Conservation (phyloP, 176 grass and related monocot species). For the Areca catechu region DNA sequence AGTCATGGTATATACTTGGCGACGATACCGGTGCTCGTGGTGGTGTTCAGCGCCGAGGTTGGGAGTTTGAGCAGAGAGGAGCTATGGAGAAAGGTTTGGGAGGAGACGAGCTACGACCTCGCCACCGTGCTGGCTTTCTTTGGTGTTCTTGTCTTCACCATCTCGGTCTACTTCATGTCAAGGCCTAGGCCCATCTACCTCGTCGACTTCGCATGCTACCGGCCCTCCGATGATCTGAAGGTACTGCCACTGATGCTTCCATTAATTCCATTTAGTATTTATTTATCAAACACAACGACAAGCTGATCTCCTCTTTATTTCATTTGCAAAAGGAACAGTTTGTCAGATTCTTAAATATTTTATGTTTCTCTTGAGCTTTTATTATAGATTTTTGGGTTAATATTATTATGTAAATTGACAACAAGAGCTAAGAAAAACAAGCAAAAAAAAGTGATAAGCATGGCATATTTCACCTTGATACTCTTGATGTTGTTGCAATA, state of each 20-base stretch:
- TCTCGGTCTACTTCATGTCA: slow-evolving; percentile 10
- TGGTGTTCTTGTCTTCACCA: slow-evolving; percentile 5
- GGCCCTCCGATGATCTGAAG: slow-evolving; percentile 8
- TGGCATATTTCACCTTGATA: too few species aligned
- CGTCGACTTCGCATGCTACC: slow-evolving; percentile 18
- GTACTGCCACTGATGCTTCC: not conserved
- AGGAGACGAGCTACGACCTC: slow-evolving; percentile 15
- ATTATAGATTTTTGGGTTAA: too few species aligned
- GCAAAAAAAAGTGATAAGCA: too few species aligned
- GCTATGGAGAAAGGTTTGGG: slow-evolving; percentile 8
- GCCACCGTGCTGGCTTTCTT: slow-evolving; percentile 7
- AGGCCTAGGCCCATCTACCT: slow-evolving; percentile 8
- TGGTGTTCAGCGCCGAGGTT: slow-evolving; percentile 10
- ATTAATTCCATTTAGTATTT: not conserved
- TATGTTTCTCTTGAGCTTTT: too few species aligned
- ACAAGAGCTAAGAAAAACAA: too few species aligned
- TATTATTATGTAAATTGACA: too few species aligned
- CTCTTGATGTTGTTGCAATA: too few species aligned
- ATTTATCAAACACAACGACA: too few species aligned
- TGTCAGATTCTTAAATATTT: too few species aligned
- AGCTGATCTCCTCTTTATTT: too few species aligned
- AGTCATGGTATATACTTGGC: slow-evolving; percentile 9
- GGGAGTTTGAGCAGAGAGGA: not conserved
- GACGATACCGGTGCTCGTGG: not conserved
- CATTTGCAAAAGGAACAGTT: too few species aligned